phyloP scores from a whole-genome alignment of 805 yeast species.

The Ogataea salicorniae region DNA sequence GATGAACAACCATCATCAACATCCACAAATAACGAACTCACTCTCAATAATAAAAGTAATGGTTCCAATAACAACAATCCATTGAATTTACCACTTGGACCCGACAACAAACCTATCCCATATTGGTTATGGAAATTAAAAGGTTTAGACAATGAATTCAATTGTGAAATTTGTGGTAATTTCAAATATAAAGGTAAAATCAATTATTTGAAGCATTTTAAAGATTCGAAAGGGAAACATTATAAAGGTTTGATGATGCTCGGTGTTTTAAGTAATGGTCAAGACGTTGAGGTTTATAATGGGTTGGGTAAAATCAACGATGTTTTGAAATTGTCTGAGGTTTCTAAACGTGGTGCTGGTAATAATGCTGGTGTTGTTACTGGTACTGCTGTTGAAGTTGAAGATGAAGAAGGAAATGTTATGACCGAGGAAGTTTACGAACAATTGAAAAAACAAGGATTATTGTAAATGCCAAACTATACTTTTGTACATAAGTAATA shows the following conservation, averaged over 20 bases:
- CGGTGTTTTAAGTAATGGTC: conserved; percentile 48
- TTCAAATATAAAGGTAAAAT: conserved; percentile 65
- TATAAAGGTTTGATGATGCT: conserved; percentile 65
- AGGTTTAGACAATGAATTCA: conserved; percentile 68
- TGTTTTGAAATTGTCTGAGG: conserved; percentile 54
- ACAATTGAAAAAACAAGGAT: conserved; percentile 84
- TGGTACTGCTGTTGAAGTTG: conserved; percentile 71
- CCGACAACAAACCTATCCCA: conserved; percentile 91
- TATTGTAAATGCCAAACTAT: conserved; percentile 37
- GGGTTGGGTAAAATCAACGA: conserved; percentile 67
- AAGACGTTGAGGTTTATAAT: conserved; percentile 41
- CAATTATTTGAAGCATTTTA: conserved; percentile 70
- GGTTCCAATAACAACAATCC: conserved; percentile 40
- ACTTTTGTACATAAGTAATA: background rate
- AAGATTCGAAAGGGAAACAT: conserved; percentile 51
- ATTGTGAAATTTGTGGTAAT: conserved; percentile 87
- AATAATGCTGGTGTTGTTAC: conserved; percentile 32
- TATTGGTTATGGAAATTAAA: conserved; percentile 87
- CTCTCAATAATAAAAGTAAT: conserved; percentile 20
- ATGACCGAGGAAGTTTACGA: conserved; percentile 79
- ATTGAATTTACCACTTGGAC: conserved; percentile 68
- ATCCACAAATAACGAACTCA: conserved; percentile 17
- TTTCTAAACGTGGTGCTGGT: conserved; percentile 34
- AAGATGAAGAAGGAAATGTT: conserved; percentile 90
- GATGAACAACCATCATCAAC: conserved; percentile 19